Base-by-base conservation (phyloP, 208 protist species). In the Leptomonas seymouri region DNA sequence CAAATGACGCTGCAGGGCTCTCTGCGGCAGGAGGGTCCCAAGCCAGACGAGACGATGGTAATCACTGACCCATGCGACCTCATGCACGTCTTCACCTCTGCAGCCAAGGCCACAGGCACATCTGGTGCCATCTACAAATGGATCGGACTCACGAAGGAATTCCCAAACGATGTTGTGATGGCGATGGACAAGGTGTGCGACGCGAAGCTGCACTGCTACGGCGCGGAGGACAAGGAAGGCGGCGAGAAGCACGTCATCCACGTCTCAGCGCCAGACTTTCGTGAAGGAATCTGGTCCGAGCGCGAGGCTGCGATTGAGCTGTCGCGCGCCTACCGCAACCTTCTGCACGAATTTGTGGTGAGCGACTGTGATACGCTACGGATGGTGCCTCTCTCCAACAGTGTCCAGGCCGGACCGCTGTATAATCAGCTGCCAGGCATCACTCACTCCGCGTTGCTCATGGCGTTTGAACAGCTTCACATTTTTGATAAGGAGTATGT, bases 41-140 rank as follows among this genome's bases (percentile, higher is more conserved):
- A 86, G 55, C 89, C 87, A 16, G 82, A 90, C 66, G 87, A 89
- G 46, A 71, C 61, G 31, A 80, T 74, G 46, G 82, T 86, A 8
- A 82, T 97, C 56, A 87, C 87, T 20, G 92, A 95, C 59, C 73
- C 85, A 0, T 82, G 88, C 16, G 87, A 91, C 54, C 71, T 94
- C 45, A 78, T 84, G 63, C 57, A 84, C 39, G 78, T 95, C 57
- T 85, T 92, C 58, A 86, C 79, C 34, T 81, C 78, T 15, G 81
- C 80, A 20, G 74, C 59, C 44, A 76, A 76, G 41, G 89, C 84
- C 5, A 80, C 63, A 2, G 92, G 89, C 21, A 90, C 92, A 9
- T 89, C 92, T 0, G 82, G 86, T 21, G 87, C 89, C 4, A 94
- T 97, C 55, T 95, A 95, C 83, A 92, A 92, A 53, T 94, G 88